Percentiles rank a stretch among this genome's conserved stretches.
These are phyloP conservation scores for Metschnikowia peoriensis DNA, from an alignment of 805 yeast species.

Conservation along the genomic window DNA sequence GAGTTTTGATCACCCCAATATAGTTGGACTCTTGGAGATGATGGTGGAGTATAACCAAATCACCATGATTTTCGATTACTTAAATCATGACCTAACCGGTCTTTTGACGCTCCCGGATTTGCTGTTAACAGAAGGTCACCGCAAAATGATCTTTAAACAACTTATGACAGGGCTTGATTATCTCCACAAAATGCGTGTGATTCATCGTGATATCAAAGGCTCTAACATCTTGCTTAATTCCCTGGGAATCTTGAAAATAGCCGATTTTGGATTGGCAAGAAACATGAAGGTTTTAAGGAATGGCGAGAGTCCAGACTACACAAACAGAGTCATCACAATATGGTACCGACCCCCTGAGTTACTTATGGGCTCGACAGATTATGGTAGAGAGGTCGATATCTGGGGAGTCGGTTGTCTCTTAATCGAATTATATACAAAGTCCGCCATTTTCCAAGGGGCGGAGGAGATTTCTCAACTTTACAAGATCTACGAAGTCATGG, in stretches of 20 bases:
- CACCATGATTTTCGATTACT: constrained; percentile 89
- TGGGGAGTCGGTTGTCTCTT: constrained; percentile 97
- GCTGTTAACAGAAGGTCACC: constrained; percentile 56
- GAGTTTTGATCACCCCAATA: constrained; percentile 74
- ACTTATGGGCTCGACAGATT: constrained; percentile 83
- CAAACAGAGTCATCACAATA: constrained; percentile 90
- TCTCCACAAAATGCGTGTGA: constrained; percentile 63
- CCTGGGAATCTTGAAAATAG: constrained; percentile 63
- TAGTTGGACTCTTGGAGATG: constrained; percentile 82
- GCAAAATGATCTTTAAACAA: constrained; percentile 65
- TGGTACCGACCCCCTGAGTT: constrained; percentile 99
- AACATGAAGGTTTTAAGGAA: constrained; percentile 58
- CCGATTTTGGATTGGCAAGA: constrained; percentile 82
- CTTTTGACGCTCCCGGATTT: constrained; percentile 74
- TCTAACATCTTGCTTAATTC: constrained; percentile 69
- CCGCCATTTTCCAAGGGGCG: constrained; percentile 80
- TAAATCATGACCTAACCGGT: constrained; percentile 92
- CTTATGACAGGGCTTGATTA: constrained; percentile 67
- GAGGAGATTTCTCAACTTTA: constrained; percentile 85
- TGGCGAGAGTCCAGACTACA: constrained; percentile 70
- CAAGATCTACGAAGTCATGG: constrained; percentile 79
- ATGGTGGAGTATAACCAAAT: constrained; percentile 77
- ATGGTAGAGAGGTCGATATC: constrained; percentile 87
- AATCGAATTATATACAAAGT: constrained; percentile 71
- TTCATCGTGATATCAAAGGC: constrained; percentile 82